A percentile compares a stretch with the other conserved stretches of the same genome.
Evolutionary conservation across 2,329 filamentous ascomycete genomes (phyloP).

Genomic region (Leptographium flavum): DNA sequence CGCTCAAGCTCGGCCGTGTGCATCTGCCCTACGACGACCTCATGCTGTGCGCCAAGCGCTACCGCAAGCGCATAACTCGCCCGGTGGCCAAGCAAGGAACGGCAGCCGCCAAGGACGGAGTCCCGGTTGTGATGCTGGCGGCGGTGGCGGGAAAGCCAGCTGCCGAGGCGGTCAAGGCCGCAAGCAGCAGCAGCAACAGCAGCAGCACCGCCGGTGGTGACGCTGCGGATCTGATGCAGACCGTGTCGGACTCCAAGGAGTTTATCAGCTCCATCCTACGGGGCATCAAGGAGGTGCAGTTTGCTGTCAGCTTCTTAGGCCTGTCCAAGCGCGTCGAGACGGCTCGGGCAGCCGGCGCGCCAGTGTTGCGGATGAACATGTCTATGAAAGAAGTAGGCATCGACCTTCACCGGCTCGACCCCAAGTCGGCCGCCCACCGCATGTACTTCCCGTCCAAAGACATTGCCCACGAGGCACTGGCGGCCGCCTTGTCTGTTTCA

Average conservation of each 20-base stretch:
- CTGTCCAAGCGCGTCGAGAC: slow-evolving; percentile 66
- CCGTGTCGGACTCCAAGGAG: slow-evolving; percentile 83
- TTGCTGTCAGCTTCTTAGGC: slow-evolving; percentile 82
- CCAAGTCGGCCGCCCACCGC: slow-evolving; percentile 83
- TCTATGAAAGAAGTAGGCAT: slow-evolving; percentile 95
- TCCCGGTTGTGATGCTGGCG: slow-evolving; percentile 26
- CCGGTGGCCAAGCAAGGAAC: slow-evolving; percentile 13
- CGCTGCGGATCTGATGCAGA: slow-evolving; percentile 61
- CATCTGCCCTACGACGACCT: slow-evolving; percentile 87
- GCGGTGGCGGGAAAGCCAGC: not conserved
- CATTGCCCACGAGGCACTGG: slow-evolving; percentile 84
- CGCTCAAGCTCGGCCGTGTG: slow-evolving; percentile 78
- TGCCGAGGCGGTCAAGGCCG: not conserved
- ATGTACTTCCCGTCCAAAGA: slow-evolving; percentile 96
- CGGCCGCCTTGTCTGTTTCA: slow-evolving; percentile 84
- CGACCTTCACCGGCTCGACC: slow-evolving; percentile 81
- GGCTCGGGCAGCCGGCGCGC: slow-evolving; percentile 50
- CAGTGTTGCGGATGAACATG: slow-evolving; percentile 61
- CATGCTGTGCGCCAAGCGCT: slow-evolving; percentile 42
- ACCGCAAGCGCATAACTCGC: slow-evolving; percentile 30
- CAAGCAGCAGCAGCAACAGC: not conserved
- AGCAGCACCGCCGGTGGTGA: slow-evolving; percentile 14
- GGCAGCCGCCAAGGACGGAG: too few species aligned
- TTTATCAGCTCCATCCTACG: slow-evolving; percentile 80
- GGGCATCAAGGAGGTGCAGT: slow-evolving; percentile 92